phyloP scores from a whole-genome alignment of 495 filamentous ascomycete genomes.

The Neurospora pannonica region DNA sequence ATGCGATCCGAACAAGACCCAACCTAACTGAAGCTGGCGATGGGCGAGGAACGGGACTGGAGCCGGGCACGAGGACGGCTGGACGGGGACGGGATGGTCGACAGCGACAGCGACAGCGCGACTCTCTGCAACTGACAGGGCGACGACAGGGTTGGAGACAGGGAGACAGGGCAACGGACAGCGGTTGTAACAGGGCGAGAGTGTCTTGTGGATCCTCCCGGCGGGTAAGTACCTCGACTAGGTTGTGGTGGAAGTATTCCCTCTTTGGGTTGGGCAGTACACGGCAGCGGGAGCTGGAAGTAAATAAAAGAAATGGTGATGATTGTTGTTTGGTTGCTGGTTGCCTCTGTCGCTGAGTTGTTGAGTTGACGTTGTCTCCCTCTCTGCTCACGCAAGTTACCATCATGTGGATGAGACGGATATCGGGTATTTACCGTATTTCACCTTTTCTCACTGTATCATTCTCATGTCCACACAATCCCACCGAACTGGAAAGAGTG shows the following conservation, averaged over 20 bases:
- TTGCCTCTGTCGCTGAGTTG: not conserved
- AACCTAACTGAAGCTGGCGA: not conserved
- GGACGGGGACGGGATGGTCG: not conserved
- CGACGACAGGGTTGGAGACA: not conserved
- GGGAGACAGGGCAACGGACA: not conserved
- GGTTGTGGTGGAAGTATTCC: not conserved
- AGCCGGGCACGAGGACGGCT: not conserved
- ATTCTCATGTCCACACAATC: not conserved
- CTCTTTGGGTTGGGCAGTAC: not conserved
- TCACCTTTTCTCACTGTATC: not conserved
- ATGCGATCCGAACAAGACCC: not conserved
- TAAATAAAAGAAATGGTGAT: not conserved
- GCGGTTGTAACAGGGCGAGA: not conserved
- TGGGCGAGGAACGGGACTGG: not conserved
- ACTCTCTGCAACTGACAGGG: not conserved
- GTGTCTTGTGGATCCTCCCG: not conserved
- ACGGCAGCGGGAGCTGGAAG: not conserved
- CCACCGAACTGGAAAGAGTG: slow-evolving; percentile 1
- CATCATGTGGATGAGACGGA: not conserved
- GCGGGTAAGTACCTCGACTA: not conserved
- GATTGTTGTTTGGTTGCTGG: not conserved
- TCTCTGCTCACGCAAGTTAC: not conserved
- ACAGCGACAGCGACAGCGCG: not conserved
- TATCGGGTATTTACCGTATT: not conserved
- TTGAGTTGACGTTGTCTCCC: not conserved